Conservation (phyloP, 2,329 filamentous ascomycete genomes). For the Calonectria ilicicola region DNA sequence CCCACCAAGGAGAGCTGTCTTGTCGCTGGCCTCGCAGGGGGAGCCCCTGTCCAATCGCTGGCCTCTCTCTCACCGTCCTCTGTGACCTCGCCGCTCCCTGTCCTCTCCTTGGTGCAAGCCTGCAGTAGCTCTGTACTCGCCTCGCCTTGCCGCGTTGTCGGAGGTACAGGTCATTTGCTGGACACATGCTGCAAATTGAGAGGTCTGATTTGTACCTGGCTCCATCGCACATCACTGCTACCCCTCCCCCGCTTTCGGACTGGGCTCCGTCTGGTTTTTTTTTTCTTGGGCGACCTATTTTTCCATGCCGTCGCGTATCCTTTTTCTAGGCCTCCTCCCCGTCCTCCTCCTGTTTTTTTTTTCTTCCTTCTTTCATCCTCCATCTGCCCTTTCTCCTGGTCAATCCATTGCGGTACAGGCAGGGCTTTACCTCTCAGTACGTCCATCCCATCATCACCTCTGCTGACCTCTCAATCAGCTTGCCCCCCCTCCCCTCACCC, state of each 20-base stretch:
- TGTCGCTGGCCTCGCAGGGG: constrained; percentile 5
- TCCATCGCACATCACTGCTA: constrained; percentile 36
- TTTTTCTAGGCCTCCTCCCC: constrained; percentile 35
- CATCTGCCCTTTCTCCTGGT: constrained; percentile 36
- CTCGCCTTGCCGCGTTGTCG: background rate
- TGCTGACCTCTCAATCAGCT: background rate
- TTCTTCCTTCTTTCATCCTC: constrained; percentile 34
- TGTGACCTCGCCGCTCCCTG: constrained; percentile 11
- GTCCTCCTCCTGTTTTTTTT: constrained; percentile 33
- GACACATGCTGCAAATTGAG: background rate
- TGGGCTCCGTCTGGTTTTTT: constrained; percentile 41
- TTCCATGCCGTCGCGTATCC: constrained; percentile 32
- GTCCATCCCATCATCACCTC: constrained; percentile 15
- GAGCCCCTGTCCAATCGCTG: constrained; percentile 17
- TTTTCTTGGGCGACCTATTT: constrained; percentile 36
- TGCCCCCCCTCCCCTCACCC: constrained; percentile 38
- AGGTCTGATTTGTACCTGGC: constrained; percentile 5
- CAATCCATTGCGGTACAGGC: constrained; percentile 45
- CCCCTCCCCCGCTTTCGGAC: constrained; percentile 52
- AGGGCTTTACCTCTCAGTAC: constrained; percentile 41
- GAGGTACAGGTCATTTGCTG: background rate
- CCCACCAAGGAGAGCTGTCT: background rate
- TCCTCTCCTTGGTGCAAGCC: background rate
- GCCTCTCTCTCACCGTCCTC: constrained; percentile 11
- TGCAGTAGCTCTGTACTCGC: constrained; percentile 12